These are phyloP conservation scores for Fusarium sp. DNA, from an alignment of 2,329 filamentous ascomycete genomes.

Conservation along the genomic window DNA sequence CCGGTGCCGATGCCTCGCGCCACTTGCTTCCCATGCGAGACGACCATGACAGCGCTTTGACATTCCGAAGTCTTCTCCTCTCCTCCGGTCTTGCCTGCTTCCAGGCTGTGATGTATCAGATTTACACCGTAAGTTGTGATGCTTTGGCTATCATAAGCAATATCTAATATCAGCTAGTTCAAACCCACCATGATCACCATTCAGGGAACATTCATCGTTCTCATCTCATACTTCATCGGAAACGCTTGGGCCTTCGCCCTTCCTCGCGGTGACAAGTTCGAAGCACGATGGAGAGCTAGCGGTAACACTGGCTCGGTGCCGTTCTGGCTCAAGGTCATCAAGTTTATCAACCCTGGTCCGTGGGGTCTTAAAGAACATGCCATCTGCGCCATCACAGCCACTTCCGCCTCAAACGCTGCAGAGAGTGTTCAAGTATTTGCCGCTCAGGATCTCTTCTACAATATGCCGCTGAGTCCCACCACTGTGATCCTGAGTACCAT, in stretches of 20 bases:
- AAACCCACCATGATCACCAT: constrained; percentile 64
- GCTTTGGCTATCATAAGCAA: background rate
- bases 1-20: constrained; percentile 62
- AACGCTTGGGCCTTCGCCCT: constrained; percentile 53
- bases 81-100: constrained; percentile 63
- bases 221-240: constrained; percentile 68
- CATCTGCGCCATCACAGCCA: constrained; percentile 65
- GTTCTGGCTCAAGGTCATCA: constrained; percentile 53
- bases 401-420: constrained; percentile 63
- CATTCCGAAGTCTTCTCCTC: constrained; percentile 64
- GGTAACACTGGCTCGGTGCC: constrained; percentile 58
- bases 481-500: constrained; percentile 64
- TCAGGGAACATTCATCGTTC: constrained; percentile 66
- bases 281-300: constrained; percentile 59
- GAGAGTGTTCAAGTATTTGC: constrained; percentile 59
- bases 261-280: constrained; percentile 64
- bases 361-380: constrained; percentile 69
- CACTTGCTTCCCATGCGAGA: constrained; percentile 65
- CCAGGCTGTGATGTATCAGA: constrained; percentile 67
- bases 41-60: constrained; percentile 63
- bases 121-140: constrained; percentile 59
- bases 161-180: constrained; percentile 53
- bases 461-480: constrained; percentile 57
- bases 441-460: constrained; percentile 64
- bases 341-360: constrained; percentile 63